phyloP scores from a whole-genome alignment of 2,329 filamentous ascomycete genomes.

The Thielaviopsis euricoi region DNA sequence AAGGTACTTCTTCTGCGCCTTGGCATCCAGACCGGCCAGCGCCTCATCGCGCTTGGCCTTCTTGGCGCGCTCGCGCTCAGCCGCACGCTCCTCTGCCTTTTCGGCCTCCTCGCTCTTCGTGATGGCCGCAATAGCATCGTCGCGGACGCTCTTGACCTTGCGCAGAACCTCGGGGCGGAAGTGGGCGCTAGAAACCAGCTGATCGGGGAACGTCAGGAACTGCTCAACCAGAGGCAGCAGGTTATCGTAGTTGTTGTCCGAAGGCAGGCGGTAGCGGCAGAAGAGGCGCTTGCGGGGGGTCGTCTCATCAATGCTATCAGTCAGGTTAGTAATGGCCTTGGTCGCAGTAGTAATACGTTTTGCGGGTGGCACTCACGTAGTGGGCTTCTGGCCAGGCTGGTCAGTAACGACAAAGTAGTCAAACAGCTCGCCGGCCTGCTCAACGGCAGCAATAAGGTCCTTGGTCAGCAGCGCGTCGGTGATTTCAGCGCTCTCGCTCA shows the following conservation, averaged over 20 bases:
- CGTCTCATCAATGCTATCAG: slow-evolving; percentile 61
- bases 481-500: slow-evolving; percentile 94
- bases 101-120: slow-evolving; percentile 63
- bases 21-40: slow-evolving; percentile 58
- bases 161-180: slow-evolving; percentile 83
- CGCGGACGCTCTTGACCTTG: slow-evolving; percentile 66
- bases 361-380: slow-evolving; percentile 41
- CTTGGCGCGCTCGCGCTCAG: slow-evolving; percentile 57
- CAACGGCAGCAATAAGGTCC: slow-evolving; percentile 69
- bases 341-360: background rate
- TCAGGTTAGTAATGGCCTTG: slow-evolving; percentile 6
- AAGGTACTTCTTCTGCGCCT: slow-evolving; percentile 72
- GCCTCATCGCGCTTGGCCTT: slow-evolving; percentile 83
- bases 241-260: slow-evolving; percentile 42
- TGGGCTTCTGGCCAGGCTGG: slow-evolving; percentile 74
- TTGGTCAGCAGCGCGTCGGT: slow-evolving; percentile 73
- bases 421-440: slow-evolving; percentile 58
- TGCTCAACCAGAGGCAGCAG: slow-evolving; percentile 63
- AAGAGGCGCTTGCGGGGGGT: slow-evolving; percentile 72
- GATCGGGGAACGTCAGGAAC: slow-evolving; percentile 74
- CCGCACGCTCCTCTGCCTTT: slow-evolving; percentile 61
- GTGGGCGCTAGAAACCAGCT: slow-evolving; percentile 57
- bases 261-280: slow-evolving; percentile 56
- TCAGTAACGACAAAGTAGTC: slow-evolving; percentile 84
- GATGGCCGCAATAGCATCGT: slow-evolving; percentile 64